phyloP scores from a whole-genome alignment of 2,329 filamentous ascomycete species.

The Teratosphaeria gauchensis region DNA sequence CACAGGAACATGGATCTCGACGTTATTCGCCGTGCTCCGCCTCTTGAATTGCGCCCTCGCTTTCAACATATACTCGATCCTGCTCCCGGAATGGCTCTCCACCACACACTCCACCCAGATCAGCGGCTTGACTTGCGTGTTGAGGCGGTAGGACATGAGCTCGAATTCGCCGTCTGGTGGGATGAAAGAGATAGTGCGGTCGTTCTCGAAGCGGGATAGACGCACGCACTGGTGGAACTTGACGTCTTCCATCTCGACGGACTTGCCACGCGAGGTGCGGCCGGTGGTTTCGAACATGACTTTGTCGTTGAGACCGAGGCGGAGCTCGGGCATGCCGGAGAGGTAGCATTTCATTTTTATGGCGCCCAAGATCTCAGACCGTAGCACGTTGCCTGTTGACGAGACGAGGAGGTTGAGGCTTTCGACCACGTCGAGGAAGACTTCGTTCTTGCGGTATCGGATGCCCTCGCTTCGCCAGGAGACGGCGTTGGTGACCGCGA shows the following conservation, averaged over 20 bases:
- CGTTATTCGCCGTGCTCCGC: constrained; percentile 94
- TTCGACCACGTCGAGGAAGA: constrained; percentile 95
- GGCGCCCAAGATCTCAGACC: constrained; percentile 90
- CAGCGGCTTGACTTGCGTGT: constrained; percentile 95
- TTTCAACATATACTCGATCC: constrained; percentile 99
- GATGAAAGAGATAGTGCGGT: constrained; percentile 97
- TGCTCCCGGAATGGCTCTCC: constrained; percentile 85
- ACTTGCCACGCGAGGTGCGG: constrained; percentile 84
- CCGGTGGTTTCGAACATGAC: constrained; percentile 99
- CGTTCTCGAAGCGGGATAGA: constrained; percentile 92
- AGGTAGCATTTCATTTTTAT: constrained; percentile 99
- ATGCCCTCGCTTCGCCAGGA: constrained; percentile 98
- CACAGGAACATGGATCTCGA: constrained; percentile 94
- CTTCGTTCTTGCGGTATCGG: constrained; percentile 97
- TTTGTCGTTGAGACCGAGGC: constrained; percentile 93
- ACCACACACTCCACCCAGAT: constrained; percentile 99
- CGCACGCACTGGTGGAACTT: constrained; percentile 99
- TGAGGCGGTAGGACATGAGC: constrained; percentile 98
- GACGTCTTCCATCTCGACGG: constrained; percentile 99
- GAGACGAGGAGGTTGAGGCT: constrained; percentile 93
- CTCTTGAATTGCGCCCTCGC: constrained; percentile 97
- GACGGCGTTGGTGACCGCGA: constrained; percentile 95
- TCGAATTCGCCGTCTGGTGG: constrained; percentile 98
- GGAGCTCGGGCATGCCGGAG: constrained; percentile 93
- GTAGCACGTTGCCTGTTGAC: constrained; percentile 85